Evolutionary conservation across 305 asterid species (phyloP), one percentile per base, ranked within the genome.

Genomic region (Stenogyne calaminthoides): DNA sequence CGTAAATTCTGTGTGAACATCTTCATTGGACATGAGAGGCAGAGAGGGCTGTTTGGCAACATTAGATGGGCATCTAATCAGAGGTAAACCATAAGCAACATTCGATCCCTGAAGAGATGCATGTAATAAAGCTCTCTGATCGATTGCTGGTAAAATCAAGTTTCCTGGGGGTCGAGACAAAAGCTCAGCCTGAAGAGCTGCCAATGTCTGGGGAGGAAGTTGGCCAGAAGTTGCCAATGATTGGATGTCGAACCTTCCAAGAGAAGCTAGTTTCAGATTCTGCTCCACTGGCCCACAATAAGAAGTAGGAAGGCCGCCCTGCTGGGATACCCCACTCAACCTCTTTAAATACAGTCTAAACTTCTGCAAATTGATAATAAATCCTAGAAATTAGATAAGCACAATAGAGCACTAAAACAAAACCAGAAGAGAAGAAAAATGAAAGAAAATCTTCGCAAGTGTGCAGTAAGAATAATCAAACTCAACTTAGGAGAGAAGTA

Each of bases 291-390:
- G 78, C 39, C 90, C 92, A 78, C 91, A 84, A 69, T 81, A 88
- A 37, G 77, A 88, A 29, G 77, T 61, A 36, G 89, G 86, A 71
- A 88, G 81, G 72, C 85, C 89, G 70, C 81, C 90, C 75, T 84
- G 89, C 55, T 90, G 96, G 67, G 88, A 81, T 67, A 90, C 89
- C 79, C 90, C 96, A 82, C 91, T 88, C 80, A 91, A 73, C 80
- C 96, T 87, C 85, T 91, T 89, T 66, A 91, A 82, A 76, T 88
- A 88, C 19, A 89, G 84, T 73, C 96, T 89, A 75, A 89, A 91
- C 82, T 91, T 91, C 97, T 89, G 91, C 83, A 84, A 69, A 72
- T 71, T 65, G 72, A 60, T 29, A 16, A 70, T 5, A 79, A 32
- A 63, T 77, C 20, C 34, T 73, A 76, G 55, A 72, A 70, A 64